phyloP scores from a whole-genome alignment of 805 yeast species.

The Wickerhamomyces pijperi region DNA sequence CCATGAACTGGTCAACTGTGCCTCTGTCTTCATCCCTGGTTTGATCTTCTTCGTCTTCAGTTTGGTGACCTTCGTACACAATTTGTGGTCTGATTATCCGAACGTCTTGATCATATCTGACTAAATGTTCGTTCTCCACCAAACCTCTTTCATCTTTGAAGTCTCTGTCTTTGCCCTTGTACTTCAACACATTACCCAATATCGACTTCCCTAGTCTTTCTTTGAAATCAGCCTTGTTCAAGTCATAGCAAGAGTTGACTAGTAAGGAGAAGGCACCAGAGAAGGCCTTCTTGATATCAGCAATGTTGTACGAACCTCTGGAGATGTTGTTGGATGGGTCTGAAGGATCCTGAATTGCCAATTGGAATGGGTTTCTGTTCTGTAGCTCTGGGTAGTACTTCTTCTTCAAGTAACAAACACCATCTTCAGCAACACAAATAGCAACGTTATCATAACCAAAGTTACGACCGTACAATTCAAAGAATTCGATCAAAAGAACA shows the following conservation, averaged over 20 bases:
- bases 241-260: slow-evolving; percentile 62
- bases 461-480: slow-evolving; percentile 82
- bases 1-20: slow-evolving; percentile 10
- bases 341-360: slow-evolving; percentile 84
- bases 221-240: slow-evolving; percentile 55
- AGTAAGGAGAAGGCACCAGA: slow-evolving; percentile 78
- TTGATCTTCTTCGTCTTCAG: slow-evolving; percentile 8
- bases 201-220: slow-evolving; percentile 62
- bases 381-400: slow-evolving; percentile 37
- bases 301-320: slow-evolving; percentile 70
- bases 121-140: slow-evolving; percentile 49
- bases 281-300: slow-evolving; percentile 76
- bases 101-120: slow-evolving; percentile 12
- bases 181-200: slow-evolving; percentile 68
- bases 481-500: slow-evolving; percentile 76
- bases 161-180: slow-evolving; percentile 64
- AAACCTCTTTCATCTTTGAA: slow-evolving; percentile 63
- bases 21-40: slow-evolving; percentile 1
- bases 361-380: slow-evolving; percentile 46
- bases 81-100: slow-evolving; percentile 5
- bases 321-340: slow-evolving; percentile 78
- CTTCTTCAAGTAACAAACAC: slow-evolving; percentile 51
- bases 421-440: slow-evolving; percentile 46
- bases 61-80: slow-evolving; percentile 8
- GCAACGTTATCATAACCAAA: slow-evolving; percentile 79